Percentiles rank a stretch among this genome's conserved stretches.
Conservation (phyloP, 257 asterid species). For the Salvia splendens region DNA sequence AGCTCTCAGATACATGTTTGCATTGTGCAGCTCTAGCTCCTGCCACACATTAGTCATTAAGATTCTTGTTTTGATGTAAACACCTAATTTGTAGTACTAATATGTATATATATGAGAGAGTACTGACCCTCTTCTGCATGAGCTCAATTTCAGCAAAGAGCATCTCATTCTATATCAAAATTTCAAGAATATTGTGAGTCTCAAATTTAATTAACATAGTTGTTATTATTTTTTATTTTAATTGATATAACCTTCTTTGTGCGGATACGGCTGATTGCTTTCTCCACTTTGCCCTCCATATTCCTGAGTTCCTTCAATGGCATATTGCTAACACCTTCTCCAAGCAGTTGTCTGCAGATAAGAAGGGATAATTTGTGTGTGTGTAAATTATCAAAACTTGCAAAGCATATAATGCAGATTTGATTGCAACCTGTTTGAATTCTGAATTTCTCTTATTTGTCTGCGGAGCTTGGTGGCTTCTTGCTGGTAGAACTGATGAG, state of each 20-base stretch:
- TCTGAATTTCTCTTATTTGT: constrained; percentile 66
- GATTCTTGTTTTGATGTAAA: neutral
- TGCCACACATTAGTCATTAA: constrained; percentile 33
- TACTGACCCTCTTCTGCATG: constrained; percentile 83
- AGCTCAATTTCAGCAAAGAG: constrained; percentile 85
- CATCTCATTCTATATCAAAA: constrained; percentile 65
- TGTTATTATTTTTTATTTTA: neutral
- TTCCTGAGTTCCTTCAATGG: constrained; percentile 59
- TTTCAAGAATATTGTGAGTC: neutral
- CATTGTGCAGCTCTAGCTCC: constrained; percentile 92
- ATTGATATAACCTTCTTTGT: constrained; percentile 57
- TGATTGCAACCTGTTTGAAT: constrained; percentile 53
- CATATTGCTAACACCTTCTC: constrained; percentile 66
- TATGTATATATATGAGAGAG: neutral
- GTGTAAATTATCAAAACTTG: neutral
- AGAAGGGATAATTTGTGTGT: neutral
- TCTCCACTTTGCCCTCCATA: constrained; percentile 65
- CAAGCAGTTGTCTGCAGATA: constrained; percentile 61
- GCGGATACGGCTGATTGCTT: constrained; percentile 73
- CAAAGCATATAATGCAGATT: neutral
- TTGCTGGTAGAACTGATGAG: constrained; percentile 80
- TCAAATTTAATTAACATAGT: neutral
- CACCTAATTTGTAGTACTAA: too few species aligned
- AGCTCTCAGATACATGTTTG: constrained; percentile 87
- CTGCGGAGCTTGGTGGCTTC: constrained; percentile 71